Base-by-base conservation (phyloP, 305 asterid species). In the Petunia hybrid region DNA sequence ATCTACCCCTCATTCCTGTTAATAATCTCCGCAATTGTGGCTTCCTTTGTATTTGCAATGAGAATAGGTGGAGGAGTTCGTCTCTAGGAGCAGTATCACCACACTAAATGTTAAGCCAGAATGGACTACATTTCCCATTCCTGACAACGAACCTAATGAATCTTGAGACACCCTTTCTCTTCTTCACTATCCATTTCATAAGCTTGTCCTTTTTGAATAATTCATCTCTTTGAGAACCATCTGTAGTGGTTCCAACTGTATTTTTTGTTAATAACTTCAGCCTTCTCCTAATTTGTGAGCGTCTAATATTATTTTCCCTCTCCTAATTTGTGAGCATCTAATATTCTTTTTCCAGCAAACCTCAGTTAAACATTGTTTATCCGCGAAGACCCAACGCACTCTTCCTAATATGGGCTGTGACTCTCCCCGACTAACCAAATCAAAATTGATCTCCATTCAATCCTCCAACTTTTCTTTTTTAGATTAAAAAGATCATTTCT, bases 101-200 rank as follows among this genome's bases (percentile, higher is more conserved):
- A 5, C 45, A 3, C 4, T 8, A 35, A 48, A 71, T 6, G 60
- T 35, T 71, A 48, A 35, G 78, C 78, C 57, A 35, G 35, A 48
- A 48, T 31, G 78, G 78, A 71, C 61, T 57, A 31, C 13, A 40
- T 71, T 7, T 48, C 78, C 42, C 45, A 1, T 71, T 71, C 36
- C 22, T 16, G 62, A 40, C 8, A 48, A 71, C 46, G 40, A 69
- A 42, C 9, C 36, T 3, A 69, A 22, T 46, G 14, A 31, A 48
- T 71, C 62, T 71, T 48, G 62, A 31, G 10, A 10, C 61, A 48
- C 35, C 78, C 61, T 46, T 46, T 43, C 57, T 63, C 16, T 70
- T 41, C 77, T 51, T 48, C 43, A 48, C 0, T 42, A 48, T 48
- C 9, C 61, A 12, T 71, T 48, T 48, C 78, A 71, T 71, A 48